Percentiles rank a stretch among this genome's conserved stretches.
Evolutionary conservation across 2,329 filamentous ascomycete species (phyloP).

Genomic region (Phialophora verrucosa): DNA sequence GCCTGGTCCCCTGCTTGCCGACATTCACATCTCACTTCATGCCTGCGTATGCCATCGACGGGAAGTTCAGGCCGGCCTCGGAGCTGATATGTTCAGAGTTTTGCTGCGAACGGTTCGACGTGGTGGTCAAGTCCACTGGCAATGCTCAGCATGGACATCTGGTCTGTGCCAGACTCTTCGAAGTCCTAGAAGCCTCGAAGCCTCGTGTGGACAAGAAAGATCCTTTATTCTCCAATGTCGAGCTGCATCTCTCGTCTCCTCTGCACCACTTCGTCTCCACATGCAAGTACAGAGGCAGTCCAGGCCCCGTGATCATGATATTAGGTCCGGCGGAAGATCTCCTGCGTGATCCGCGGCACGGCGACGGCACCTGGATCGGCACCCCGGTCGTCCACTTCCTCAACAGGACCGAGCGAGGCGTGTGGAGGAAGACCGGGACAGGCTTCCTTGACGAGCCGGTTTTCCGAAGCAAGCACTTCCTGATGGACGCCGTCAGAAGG

Average conservation of each 20-base stretch:
- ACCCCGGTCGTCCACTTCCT: not conserved
- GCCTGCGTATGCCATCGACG: constrained; percentile 1
- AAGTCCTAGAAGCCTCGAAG: not conserved
- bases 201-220: not conserved
- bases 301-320: not conserved
- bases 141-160: not conserved
- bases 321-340: not conserved
- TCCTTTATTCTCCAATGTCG: not conserved
- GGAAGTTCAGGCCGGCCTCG: not conserved
- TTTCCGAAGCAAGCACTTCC: not conserved
- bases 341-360: not conserved
- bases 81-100: not conserved
- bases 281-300: not conserved
- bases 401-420: constrained; percentile 5
- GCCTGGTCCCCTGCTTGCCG: not conserved
- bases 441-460: not conserved
- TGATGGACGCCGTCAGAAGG: constrained; percentile 5
- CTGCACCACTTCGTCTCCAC: not conserved
- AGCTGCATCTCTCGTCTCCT: not conserved
- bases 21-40: not conserved
- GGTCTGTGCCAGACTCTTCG: not conserved
- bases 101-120: not conserved
- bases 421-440: constrained; percentile 8
- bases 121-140: not conserved
- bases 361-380: not conserved